Evolutionary conservation across 2,329 filamentous ascomycete species (phyloP).

Genomic region (Fusarium chaquense): DNA sequence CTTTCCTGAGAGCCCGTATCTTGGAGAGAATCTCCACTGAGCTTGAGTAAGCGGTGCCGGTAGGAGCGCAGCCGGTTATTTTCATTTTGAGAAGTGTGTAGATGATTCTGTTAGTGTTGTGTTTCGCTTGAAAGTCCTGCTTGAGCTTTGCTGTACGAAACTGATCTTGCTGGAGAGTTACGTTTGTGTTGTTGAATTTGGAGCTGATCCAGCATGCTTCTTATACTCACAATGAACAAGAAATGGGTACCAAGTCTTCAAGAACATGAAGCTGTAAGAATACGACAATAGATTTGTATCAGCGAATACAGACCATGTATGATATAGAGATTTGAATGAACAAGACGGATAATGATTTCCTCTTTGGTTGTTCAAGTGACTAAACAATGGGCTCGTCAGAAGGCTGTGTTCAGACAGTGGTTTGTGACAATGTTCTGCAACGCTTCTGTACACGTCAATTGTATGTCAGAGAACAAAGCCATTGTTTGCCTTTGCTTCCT

Average conservation of each 20-base stretch:
- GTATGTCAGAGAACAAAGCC: not conserved
- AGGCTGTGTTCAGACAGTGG: not conserved
- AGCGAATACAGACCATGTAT: not conserved
- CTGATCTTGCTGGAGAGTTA: not conserved
- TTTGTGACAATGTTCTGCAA: fast-evolving
- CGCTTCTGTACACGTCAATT: not conserved
- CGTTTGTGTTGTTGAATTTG: fast-evolving
- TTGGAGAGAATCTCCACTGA: fast-evolving
- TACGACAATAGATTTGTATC: no score
- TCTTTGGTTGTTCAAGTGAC: no score
- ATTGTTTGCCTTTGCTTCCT: not conserved
- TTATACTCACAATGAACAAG: not conserved
- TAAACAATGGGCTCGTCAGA: not conserved
- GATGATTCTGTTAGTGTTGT: not conserved
- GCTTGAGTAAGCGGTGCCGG: not conserved
- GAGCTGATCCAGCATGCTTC: not conserved
- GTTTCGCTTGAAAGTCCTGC: not conserved
- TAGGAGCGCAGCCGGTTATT: not conserved
- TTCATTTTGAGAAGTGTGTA: not conserved
- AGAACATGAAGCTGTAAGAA: no score
- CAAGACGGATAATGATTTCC: no score
- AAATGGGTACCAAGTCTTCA: not conserved
- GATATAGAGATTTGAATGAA: no score
- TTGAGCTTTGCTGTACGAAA: not conserved
- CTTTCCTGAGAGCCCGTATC: fast-evolving